These are phyloP conservation scores for Beauveria pseudobassiana DNA, from an alignment of 2,329 filamentous ascomycete genomes.

Conservation along the genomic window DNA sequence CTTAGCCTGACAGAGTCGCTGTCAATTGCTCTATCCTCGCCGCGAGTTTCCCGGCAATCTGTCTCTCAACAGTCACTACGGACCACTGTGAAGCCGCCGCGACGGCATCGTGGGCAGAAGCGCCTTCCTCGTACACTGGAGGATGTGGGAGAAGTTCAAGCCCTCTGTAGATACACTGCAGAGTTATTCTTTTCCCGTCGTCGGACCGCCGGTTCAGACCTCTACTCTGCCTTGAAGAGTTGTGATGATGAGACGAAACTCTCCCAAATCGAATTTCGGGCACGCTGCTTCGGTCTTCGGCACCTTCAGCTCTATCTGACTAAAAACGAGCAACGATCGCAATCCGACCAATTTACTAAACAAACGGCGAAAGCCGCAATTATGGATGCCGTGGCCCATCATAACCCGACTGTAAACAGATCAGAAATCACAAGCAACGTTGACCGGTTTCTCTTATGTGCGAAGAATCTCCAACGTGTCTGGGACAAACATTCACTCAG, in stretches of 20 bases:
- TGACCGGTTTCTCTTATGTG: background rate
- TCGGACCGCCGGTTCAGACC: background rate
- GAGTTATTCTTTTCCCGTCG: background rate
- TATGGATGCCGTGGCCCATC: background rate
- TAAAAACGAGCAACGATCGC: too few relatives aligned
- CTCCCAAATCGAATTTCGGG: background rate
- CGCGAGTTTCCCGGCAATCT: background rate
- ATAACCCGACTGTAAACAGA: background rate
- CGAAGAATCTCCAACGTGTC: background rate
- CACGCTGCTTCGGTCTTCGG: background rate
- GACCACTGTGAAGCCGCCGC: too few relatives aligned
- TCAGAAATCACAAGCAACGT: background rate
- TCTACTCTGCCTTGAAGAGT: background rate
- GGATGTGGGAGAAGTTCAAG: too few relatives aligned
- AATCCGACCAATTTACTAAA: too few relatives aligned
- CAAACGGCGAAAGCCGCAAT: too few relatives aligned
- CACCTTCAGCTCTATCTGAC: background rate
- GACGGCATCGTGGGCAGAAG: too few relatives aligned
- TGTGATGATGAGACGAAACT: background rate
- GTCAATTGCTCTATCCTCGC: background rate
- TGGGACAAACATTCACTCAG: background rate
- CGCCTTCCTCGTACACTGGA: too few relatives aligned
- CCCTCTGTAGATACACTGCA: too few relatives aligned
- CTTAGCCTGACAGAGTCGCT: background rate
- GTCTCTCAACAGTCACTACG: too few relatives aligned